Base-by-base conservation (phyloP, 345 rosid genomes). In the Corymbia maculata region DNA sequence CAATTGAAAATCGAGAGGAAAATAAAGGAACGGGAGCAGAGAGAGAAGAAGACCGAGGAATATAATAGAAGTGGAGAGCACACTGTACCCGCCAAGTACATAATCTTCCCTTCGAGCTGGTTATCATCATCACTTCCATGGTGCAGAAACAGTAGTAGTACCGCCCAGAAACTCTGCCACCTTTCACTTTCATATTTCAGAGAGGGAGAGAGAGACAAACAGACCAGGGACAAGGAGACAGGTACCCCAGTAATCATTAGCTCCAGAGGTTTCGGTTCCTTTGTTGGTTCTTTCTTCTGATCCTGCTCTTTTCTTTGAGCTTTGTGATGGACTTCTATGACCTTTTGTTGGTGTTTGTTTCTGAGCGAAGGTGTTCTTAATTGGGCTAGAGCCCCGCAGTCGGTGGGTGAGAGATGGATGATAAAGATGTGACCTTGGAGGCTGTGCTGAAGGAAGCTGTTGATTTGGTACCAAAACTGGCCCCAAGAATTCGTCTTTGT, bases 361-460 rank as follows among this genome's bases (percentile, higher is more conserved):
- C 50, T 28, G 10, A 88, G 28, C 14, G 32, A 28, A 21, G 22
- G 7, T 61, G 17, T 75, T 50, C 32, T 24, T 52, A 80, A 36
- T 82, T 88, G 88, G 89, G 30, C 85, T 2, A 59, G 86, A 85
- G 82, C 10, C 64, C 61, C 26, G n/a, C 47, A 8, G 64, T 51
- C 79, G 1, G 12, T 75, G 47, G 80, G 85, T 79, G 64, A 8
- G 88, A 87, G 90, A 95, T 95, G 97, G 93, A 86, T 24, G 86
- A 32, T 32, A 94, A 94, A 91, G 91, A 85, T 87, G 95, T 89
- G 86, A 55, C 91, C 87, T 59, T 95, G 93, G 96, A 95, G 52
- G 96, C 96, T 87, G 95, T 95, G 86, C 84, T 93, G 91, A 95
- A 95, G 91, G 97, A 95, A 91, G 94, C 92, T 53, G 97, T 95